A percentile compares a stretch with the other conserved stretches of the same genome.
These are phyloP conservation scores for Silene latifolia DNA, from an alignment of 148 eudicot species.

Conservation along the genomic window DNA sequence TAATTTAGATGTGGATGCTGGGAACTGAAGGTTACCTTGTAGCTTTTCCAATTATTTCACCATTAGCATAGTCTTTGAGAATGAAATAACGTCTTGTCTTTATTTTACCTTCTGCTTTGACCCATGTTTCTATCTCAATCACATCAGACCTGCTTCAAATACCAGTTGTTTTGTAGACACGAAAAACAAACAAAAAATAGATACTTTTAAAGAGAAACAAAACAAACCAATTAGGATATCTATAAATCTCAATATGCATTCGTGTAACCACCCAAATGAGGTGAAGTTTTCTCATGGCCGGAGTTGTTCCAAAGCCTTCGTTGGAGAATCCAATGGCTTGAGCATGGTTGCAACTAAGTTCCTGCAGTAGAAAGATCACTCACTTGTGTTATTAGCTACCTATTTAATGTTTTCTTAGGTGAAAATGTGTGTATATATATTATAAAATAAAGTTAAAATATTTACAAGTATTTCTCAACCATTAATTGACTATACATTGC, in stretches of 20 bases:
- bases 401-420: too few relatives aligned
- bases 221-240: constrained; percentile 93
- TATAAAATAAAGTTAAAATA: too few relatives aligned
- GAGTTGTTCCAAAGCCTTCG: constrained; percentile 96
- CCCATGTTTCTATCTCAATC: constrained; percentile 98
- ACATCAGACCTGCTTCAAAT: too few relatives aligned
- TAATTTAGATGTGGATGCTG: too few relatives aligned
- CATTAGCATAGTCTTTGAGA: constrained; percentile 73
- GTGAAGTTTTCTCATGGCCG: constrained; percentile 82
- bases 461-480: too few relatives aligned
- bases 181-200: too few relatives aligned
- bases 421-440: too few relatives aligned
- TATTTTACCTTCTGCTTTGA: constrained; percentile 89
- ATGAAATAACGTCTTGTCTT: constrained; percentile 93
- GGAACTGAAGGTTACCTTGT: too few relatives aligned
- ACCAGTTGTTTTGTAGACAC: too few relatives aligned
- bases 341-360: constrained; percentile 97
- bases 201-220: too few relatives aligned
- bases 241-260: constrained; percentile 92
- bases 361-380: constrained; percentile 46
- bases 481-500: too few relatives aligned
- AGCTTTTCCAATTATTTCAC: constrained; percentile 90
- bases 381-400: too few relatives aligned
- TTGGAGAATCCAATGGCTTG: constrained; percentile 92
- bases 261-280: constrained; percentile 99